Conservation (phyloP, 2,329 filamentous ascomycete species). For the Tolypocladium album region DNA sequence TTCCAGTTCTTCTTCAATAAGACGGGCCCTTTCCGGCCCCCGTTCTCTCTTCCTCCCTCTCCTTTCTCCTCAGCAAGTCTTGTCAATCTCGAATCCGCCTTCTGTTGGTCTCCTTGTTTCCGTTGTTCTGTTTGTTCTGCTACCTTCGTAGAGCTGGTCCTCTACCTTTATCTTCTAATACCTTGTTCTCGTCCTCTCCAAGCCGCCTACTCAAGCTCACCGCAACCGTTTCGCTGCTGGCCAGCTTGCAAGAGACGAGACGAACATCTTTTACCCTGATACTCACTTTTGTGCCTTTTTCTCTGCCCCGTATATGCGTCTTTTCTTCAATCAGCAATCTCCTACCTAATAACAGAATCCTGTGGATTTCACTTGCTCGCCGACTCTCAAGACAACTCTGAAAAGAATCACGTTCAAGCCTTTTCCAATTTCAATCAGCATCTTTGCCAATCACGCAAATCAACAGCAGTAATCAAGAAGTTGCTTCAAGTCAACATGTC, state of each 20-base stretch:
- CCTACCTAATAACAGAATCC: slow-evolving; percentile 36
- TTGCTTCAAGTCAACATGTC: slow-evolving; percentile 52
- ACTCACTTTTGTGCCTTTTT: slow-evolving; percentile 9
- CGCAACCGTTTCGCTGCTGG: slow-evolving; percentile 3
- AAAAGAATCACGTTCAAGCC: background rate
- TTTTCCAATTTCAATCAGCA: background rate
- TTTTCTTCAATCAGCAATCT: slow-evolving; percentile 3
- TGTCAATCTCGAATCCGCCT: slow-evolving; percentile 42
- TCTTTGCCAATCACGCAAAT: background rate
- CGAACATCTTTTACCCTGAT: background rate
- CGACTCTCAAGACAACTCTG: background rate
- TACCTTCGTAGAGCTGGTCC: slow-evolving; percentile 40
- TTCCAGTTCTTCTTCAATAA: background rate
- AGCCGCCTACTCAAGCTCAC: slow-evolving; percentile 6
- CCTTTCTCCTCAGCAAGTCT: slow-evolving; percentile 55
- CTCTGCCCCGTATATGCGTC: slow-evolving; percentile 10
- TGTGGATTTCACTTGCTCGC: slow-evolving; percentile 35
- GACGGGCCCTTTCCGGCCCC: slow-evolving; percentile 9
- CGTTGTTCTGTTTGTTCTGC: slow-evolving; percentile 26
- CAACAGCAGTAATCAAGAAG: background rate
- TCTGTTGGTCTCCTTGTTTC: slow-evolving; percentile 26
- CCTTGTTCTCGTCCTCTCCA: slow-evolving; percentile 9
- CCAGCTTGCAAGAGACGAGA: slow-evolving; percentile 9
- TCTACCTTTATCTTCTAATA: slow-evolving; percentile 31
- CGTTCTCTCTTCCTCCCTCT: slow-evolving; percentile 25